These are phyloP conservation scores for Alternaria conjuncta DNA, from an alignment of 2,329 filamentous ascomycete genomes.

Conservation along the genomic window DNA sequence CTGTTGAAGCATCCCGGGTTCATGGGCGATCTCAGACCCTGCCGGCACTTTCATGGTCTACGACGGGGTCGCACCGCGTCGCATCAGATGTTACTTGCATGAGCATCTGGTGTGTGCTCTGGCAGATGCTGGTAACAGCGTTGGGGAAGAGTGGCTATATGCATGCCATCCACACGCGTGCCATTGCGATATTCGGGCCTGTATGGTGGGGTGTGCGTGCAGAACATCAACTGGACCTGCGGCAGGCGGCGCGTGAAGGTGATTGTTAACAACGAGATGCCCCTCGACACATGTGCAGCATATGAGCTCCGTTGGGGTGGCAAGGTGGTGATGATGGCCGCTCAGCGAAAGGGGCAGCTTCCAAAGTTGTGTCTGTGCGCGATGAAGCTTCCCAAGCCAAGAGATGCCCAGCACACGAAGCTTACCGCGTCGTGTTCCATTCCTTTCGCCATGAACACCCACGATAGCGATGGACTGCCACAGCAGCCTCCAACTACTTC, in stretches of 20 bases:
- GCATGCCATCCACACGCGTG: background rate
- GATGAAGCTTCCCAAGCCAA: background rate
- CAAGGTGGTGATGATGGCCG: background rate
- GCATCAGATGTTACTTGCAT: background rate
- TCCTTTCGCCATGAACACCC: background rate
- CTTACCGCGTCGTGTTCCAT: background rate
- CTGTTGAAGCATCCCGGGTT: constrained; percentile 3
- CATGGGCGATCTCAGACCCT: background rate
- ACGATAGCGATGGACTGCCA: background rate
- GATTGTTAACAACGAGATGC: background rate
- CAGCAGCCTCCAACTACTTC: background rate
- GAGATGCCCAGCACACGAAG: background rate
- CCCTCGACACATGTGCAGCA: background rate
- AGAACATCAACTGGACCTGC: background rate
- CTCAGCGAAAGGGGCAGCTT: background rate
- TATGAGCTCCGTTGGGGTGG: background rate
- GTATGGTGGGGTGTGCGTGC: background rate
- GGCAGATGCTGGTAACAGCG: background rate
- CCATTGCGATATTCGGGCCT: background rate
- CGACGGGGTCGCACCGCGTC: background rate
- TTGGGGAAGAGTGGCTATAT: background rate
- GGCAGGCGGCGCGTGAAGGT: background rate
- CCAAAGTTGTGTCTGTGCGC: background rate
- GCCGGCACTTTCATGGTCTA: background rate
- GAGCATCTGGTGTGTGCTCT: background rate